Conservation (phyloP, 1,284 basidiomycete genomes). For the Pterulicium gracile region DNA sequence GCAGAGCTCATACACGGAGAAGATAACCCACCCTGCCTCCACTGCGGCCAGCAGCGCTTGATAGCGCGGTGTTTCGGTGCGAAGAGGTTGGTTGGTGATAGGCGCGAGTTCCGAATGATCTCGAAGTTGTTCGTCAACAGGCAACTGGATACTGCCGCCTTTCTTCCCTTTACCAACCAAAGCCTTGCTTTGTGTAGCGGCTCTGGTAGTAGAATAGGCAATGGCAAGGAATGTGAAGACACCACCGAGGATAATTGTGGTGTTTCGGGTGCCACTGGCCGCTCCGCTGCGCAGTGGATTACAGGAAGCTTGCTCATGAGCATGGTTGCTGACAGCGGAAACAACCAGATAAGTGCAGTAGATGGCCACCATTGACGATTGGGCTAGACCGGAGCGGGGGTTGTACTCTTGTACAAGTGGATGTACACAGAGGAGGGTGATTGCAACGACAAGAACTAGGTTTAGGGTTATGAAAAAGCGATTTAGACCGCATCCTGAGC, state of each 20-base stretch:
- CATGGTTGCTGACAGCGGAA: slow-evolving; percentile 90
- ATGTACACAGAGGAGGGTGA: slow-evolving; percentile 79
- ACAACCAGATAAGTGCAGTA: slow-evolving; percentile 97
- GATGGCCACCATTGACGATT: slow-evolving; percentile 92
- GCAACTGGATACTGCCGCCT: slow-evolving; percentile 50
- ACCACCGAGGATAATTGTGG: slow-evolving; percentile 85
- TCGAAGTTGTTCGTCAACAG: slow-evolving; percentile 38
- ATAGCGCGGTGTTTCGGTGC: slow-evolving; percentile 84
- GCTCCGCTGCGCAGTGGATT: slow-evolving; percentile 70
- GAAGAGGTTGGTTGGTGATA: slow-evolving; percentile 78
- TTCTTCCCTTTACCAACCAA: slow-evolving; percentile 71
- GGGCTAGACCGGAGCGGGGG: slow-evolving; percentile 89
- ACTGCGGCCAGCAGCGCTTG: slow-evolving; percentile 94
- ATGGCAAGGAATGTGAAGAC: slow-evolving; percentile 97
- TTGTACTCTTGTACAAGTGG: slow-evolving; percentile 89
- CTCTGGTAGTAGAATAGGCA: slow-evolving; percentile 93
- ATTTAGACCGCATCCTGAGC: slow-evolving; percentile 82
- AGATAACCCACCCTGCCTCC: slow-evolving; percentile 68
- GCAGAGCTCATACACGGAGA: background rate
- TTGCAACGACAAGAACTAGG: slow-evolving; percentile 69
- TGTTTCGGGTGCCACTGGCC: slow-evolving; percentile 68
- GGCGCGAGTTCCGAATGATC: slow-evolving; percentile 57
- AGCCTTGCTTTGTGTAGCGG: slow-evolving; percentile 90
- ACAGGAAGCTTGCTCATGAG: slow-evolving; percentile 73
- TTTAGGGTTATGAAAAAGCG: slow-evolving; percentile 95